Conservation (phyloP, 306 rosid species). For the Rosa multiflora region DNA sequence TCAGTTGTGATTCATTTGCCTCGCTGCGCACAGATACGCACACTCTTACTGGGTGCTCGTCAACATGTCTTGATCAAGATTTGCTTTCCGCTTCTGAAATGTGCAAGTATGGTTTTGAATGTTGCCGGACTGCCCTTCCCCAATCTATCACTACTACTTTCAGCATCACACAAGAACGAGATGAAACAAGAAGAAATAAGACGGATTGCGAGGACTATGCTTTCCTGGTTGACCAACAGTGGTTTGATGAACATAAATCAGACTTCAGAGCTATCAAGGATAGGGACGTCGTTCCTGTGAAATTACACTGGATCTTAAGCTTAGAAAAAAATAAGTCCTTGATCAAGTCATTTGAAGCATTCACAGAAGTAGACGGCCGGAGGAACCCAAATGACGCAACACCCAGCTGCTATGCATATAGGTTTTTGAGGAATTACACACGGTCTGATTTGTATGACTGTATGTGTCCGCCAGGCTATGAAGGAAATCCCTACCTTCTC, state of each 20-base stretch:
- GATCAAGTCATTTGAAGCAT: neutral
- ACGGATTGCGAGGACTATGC: neutral
- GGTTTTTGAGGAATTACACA: no score
- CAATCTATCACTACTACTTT: neutral
- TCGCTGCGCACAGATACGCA: neutral
- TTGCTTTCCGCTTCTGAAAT: no score
- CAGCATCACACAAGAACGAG: neutral
- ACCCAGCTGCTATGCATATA: neutral
- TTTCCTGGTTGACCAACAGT: neutral
- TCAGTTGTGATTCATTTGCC: neutral
- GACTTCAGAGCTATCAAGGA: no score
- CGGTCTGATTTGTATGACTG: neutral
- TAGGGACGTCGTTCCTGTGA: neutral
- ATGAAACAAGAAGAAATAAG: neutral
- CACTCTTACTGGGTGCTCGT: neutral
- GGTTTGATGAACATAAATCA: neutral
- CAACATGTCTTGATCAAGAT: neutral
- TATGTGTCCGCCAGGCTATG: neutral
- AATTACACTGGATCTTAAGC: neutral
- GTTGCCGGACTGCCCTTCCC: neutral
- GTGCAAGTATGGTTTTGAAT: neutral
- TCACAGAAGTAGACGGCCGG: neutral
- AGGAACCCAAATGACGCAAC: neutral
- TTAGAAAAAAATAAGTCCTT: neutral
- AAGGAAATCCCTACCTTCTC: slow-evolving; percentile 9